phyloP scores from a whole-genome alignment of 164 flowering plant species.

The Magnolia kwangsiensis region DNA sequence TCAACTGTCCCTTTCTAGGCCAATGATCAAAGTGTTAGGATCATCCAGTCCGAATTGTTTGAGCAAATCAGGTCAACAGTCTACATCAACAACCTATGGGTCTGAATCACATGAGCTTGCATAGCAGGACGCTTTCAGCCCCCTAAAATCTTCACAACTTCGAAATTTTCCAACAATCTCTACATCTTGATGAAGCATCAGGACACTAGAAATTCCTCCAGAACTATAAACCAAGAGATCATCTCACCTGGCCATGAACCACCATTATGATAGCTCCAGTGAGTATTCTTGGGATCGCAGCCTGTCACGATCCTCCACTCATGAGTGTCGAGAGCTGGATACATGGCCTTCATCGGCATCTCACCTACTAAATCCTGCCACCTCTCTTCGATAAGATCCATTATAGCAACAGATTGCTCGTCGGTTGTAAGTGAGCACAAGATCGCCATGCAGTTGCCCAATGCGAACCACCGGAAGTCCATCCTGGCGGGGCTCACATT shows the following conservation, averaged over 20 bases:
- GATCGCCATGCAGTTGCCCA: conserved; percentile 14
- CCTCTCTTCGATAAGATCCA: conserved; percentile 40
- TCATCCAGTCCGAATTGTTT: no score
- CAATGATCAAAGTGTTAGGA: no score
- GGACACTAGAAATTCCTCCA: no score
- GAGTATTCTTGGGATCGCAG: conserved; percentile 11
- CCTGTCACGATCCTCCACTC: conserved; percentile 58
- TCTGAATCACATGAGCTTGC: no score
- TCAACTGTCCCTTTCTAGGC: no score
- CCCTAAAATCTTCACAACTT: no score
- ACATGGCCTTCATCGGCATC: conserved; percentile 61
- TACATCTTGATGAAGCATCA: no score
- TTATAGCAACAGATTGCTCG: conserved; percentile 12
- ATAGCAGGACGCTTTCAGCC: no score
- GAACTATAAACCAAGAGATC: no score
- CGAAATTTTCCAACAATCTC: no score
- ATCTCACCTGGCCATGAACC: conserved; percentile 55
- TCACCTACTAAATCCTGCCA: conserved; percentile 60
- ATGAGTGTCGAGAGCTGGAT: conserved; percentile 52
- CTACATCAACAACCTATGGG: no score
- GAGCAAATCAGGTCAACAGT: no score
- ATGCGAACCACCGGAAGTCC: conserved; percentile 16
- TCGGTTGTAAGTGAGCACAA: conserved; percentile 7
- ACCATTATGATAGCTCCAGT: conserved; percentile 52
- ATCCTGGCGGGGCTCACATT: conserved; percentile 15